Conservation (phyloP, 257 asterid species). For the Sherardia arvensis region DNA sequence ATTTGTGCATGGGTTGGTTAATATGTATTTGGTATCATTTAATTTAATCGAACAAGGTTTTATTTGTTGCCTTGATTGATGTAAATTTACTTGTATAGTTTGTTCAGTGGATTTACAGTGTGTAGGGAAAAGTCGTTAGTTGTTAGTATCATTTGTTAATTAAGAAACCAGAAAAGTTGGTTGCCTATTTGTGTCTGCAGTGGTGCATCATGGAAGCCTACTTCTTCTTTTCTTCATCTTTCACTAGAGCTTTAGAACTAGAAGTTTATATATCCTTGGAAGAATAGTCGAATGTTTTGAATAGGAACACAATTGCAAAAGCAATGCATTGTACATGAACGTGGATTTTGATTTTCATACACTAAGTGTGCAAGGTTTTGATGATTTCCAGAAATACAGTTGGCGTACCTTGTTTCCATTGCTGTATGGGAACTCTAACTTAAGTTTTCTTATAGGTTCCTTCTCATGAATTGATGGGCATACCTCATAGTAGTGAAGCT, state of each 20-base stretch:
- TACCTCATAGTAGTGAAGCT: slow-evolving; percentile 44
- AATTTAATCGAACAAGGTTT: neutral
- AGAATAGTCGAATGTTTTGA: neutral
- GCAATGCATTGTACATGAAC: neutral
- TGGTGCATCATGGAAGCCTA: neutral
- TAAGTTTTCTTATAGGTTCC: slow-evolving; percentile 47
- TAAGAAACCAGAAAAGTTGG: neutral
- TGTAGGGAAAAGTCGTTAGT: neutral
- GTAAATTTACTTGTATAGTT: neutral
- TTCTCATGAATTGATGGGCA: slow-evolving; percentile 68
- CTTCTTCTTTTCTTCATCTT: neutral
- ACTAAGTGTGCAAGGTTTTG: neutral
- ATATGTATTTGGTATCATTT: neutral
- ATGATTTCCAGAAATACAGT: too few species aligned
- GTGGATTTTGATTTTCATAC: neutral
- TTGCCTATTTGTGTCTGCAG: neutral
- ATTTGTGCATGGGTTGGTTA: neutral
- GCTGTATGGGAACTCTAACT: slow-evolving; percentile 2
- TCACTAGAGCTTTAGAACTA: neutral
- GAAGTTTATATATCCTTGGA: neutral
- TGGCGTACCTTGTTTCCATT: neutral
- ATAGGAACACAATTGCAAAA: neutral
- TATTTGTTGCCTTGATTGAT: neutral
- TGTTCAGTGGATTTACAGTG: neutral
- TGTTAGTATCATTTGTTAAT: neutral